Conservation (phyloP, 116 monocot species). For the Zostera marina region DNA sequence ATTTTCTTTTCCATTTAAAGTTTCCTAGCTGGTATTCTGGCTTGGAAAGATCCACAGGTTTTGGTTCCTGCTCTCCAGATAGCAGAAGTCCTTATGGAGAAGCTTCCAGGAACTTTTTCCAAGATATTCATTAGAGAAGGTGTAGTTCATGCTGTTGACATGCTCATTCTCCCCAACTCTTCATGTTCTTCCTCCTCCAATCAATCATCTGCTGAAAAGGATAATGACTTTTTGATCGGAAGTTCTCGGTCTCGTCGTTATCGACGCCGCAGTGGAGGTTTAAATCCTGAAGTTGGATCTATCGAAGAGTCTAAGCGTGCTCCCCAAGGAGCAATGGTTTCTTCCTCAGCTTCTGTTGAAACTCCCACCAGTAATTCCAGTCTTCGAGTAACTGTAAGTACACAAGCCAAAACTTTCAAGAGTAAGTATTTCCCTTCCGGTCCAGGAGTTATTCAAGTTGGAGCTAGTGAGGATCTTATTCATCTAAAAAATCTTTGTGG, state of each 20-base stretch:
- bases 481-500: constrained; percentile 62
- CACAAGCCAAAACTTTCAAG: constrained; percentile 64
- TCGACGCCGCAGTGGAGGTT: constrained; percentile 29
- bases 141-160: constrained; percentile 89
- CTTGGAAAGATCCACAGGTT: constrained; percentile 97
- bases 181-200: constrained; percentile 26
- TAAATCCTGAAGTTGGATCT: constrained; percentile 22
- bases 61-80: constrained; percentile 91
- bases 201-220: constrained; percentile 28
- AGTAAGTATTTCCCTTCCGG: constrained; percentile 70
- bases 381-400: constrained; percentile 63
- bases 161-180: constrained; percentile 46
- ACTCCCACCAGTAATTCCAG: constrained; percentile 36
- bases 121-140: constrained; percentile 98
- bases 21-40: constrained; percentile 91
- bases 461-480: constrained; percentile 70
- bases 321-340: constrained; percentile 17
- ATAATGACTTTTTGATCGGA: constrained; percentile 30
- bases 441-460: constrained; percentile 49
- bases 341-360: constrained; percentile 30
- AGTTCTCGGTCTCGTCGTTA: constrained; percentile 66
- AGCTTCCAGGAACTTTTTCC: constrained; percentile 79
- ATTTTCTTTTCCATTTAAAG: constrained; percentile 15
- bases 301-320: constrained; percentile 47
- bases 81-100: constrained; percentile 86